A percentile compares a stretch with the other conserved stretches of the same genome.
Conservation (phyloP, 2,329 filamentous ascomycete genomes). For the Tolypocladium endophyticum region DNA sequence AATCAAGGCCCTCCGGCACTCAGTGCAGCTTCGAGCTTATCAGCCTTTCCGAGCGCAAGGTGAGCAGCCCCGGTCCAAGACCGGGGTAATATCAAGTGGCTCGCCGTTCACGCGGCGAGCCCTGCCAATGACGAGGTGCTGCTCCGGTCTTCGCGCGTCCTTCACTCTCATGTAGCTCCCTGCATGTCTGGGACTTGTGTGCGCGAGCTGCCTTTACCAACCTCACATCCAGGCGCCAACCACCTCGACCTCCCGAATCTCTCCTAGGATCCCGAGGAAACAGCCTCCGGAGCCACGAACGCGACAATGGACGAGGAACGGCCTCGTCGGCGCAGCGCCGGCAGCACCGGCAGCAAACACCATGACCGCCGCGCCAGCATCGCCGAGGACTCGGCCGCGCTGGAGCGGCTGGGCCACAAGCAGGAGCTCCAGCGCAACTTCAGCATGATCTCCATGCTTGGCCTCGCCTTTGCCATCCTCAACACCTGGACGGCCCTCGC, state of each 20-base stretch:
- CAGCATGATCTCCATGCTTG: constrained; percentile 35
- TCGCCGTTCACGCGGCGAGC: background rate
- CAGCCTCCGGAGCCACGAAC: background rate
- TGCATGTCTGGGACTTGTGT: background rate
- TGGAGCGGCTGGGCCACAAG: constrained; percentile 35
- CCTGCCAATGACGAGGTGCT: too few relatives aligned
- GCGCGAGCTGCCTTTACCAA: background rate
- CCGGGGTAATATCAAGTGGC: background rate
- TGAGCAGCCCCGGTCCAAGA: background rate
- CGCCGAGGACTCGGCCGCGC: constrained; percentile 23
- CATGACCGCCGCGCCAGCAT: background rate
- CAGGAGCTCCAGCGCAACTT: constrained; percentile 40
- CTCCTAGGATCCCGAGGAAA: background rate
- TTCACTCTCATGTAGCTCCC: background rate
- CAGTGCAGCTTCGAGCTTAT: background rate
- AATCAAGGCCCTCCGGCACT: background rate
- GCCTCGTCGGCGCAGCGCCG: background rate
- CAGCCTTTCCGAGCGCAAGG: background rate
- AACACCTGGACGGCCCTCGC: constrained; percentile 40
- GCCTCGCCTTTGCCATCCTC: constrained; percentile 37
- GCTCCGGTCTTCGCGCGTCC: background rate
- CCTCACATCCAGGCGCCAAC: background rate
- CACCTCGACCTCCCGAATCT: background rate
- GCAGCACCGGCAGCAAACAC: background rate
- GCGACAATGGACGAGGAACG: background rate